A percentile compares a stretch with the other conserved stretches of the same genome.
Conservation (phyloP, 2,329 filamentous ascomycete species). For the Trichophyton mentagrophytes region DNA sequence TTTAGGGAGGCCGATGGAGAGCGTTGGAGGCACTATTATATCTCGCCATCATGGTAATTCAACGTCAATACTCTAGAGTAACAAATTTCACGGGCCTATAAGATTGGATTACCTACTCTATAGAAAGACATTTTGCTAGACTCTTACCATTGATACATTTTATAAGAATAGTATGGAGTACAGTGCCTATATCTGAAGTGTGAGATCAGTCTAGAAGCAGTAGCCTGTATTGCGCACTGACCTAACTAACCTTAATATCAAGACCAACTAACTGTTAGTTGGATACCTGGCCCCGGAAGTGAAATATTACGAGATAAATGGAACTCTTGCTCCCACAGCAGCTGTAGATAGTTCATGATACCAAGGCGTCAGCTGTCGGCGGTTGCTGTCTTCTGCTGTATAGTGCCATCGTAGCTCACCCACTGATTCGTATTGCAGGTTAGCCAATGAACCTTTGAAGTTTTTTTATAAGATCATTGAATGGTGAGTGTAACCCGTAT, state of each 20-base stretch:
- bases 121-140: background rate
- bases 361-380: background rate
- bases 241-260: background rate
- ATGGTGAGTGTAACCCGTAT: background rate
- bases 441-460: no score
- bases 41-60: background rate
- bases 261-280: background rate
- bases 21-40: slow-evolving; percentile 3
- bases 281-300: background rate
- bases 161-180: background rate
- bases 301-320: background rate
- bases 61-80: background rate
- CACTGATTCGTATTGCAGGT: no score
- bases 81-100: background rate
- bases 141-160: no score
- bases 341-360: no score
- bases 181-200: background rate
- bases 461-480: background rate
- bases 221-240: background rate
- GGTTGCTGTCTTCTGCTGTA: background rate
- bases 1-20: background rate
- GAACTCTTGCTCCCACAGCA: no score
- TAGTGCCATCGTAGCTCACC: no score
- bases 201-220: background rate
- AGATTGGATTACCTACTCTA: background rate